Percentiles rank a stretch among this genome's conserved stretches.
These are phyloP conservation scores for Nepenthes gracilis DNA, from an alignment of 148 eudicot species.

Conservation along the genomic window DNA sequence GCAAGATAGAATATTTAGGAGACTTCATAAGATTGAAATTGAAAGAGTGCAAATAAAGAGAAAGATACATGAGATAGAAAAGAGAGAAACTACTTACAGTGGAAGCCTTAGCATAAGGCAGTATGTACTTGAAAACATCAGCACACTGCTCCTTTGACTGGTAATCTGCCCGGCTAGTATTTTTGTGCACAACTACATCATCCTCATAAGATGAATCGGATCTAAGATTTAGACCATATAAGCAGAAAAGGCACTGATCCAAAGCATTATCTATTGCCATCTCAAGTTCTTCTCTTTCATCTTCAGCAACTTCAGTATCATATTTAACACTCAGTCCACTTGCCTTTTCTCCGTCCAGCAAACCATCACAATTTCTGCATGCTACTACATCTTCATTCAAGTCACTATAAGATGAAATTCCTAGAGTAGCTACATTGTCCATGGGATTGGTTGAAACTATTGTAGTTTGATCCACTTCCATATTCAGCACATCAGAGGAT, in stretches of 20 bases:
- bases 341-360: conserved; percentile 20
- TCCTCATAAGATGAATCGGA: conserved; percentile 82
- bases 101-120: conserved; percentile 94
- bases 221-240: conserved; percentile 88
- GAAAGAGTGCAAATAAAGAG: neutral
- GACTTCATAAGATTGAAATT: conserved; percentile 1
- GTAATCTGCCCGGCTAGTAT: conserved; percentile 85
- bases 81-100: conserved; percentile 42
- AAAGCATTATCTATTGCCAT: conserved; percentile 72
- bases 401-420: conserved; percentile 17
- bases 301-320: conserved; percentile 48
- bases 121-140: conserved; percentile 89
- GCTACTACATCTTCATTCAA: conserved; percentile 14
- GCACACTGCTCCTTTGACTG: conserved; percentile 99
- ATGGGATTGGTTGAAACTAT: conserved; percentile 9
- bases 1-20: neutral
- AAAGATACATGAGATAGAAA: conserved; percentile 4
- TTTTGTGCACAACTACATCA: conserved; percentile 70
- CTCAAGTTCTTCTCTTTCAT: conserved; percentile 94
- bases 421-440: conserved; percentile 18
- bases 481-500: conserved; percentile 21
- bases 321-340: conserved; percentile 19
- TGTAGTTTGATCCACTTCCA: conserved; percentile 8
- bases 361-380: conserved; percentile 13
- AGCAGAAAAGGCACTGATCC: conserved; percentile 92